Evolutionary conservation across 495 filamentous ascomycete species (phyloP).

Genomic region (Tuber umbilicatum): DNA sequence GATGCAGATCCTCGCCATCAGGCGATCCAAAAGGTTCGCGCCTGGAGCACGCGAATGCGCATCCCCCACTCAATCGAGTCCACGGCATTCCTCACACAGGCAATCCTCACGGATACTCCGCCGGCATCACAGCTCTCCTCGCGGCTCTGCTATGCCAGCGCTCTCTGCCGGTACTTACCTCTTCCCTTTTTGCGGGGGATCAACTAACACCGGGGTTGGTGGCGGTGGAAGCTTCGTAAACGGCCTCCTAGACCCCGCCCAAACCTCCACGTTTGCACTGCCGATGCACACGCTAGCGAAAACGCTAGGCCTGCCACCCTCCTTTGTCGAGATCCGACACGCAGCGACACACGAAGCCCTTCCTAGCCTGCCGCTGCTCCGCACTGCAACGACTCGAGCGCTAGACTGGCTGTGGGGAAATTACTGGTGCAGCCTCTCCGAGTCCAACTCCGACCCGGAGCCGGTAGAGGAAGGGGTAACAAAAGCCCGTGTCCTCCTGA

Average conservation of each 20-base stretch:
- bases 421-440: slow-evolving; percentile 61
- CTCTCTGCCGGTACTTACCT: slow-evolving; percentile 32
- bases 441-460: neutral
- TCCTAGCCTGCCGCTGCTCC: slow-evolving; percentile 63
- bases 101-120: slow-evolving; percentile 27
- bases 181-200: neutral
- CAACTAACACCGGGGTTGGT: too few relatives aligned
- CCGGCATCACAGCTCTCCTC: slow-evolving; percentile 22
- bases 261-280: slow-evolving; percentile 60
- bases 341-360: slow-evolving; percentile 83
- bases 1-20: neutral
- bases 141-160: slow-evolving; percentile 32
- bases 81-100: slow-evolving; percentile 36
- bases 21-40: slow-evolving; percentile 23
- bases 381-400: slow-evolving; percentile 58
- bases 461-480: neutral
- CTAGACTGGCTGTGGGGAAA: slow-evolving; percentile 81
- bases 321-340: slow-evolving; percentile 85
- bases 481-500: slow-evolving; percentile 8
- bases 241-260: slow-evolving; percentile 69
- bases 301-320: slow-evolving; percentile 66
- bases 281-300: slow-evolving; percentile 79
- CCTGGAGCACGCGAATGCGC: slow-evolving; percentile 35
- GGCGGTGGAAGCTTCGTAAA: slow-evolving; percentile 68
- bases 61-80: slow-evolving; percentile 40